Percentiles rank a stretch among this genome's conserved stretches.
phyloP scores from a whole-genome alignment of 495 filamentous ascomycete genomes.

The Penicillium simplicissimum region DNA sequence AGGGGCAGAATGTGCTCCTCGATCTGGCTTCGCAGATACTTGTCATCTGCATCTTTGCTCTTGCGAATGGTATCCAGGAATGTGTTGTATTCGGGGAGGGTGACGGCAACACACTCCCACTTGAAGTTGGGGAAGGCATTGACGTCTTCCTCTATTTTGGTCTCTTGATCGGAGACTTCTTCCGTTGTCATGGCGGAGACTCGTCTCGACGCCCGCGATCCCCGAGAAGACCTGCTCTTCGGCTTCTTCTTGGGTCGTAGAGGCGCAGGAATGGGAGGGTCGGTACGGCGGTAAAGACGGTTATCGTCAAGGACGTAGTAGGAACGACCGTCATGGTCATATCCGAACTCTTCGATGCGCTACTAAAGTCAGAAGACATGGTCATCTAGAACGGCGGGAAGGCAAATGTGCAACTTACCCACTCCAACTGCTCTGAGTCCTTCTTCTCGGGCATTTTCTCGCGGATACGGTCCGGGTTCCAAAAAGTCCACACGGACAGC shows the following conservation, averaged over 20 bases:
- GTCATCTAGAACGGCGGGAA: neutral
- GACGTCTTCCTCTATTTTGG: conserved; percentile 29
- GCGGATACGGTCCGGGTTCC: conserved; percentile 79
- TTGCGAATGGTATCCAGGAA: conserved; percentile 72
- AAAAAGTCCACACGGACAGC: conserved; percentile 86
- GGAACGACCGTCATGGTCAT: conserved; percentile 77
- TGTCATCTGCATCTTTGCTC: conserved; percentile 79
- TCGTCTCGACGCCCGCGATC: conserved; percentile 70
- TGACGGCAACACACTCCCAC: conserved; percentile 91
- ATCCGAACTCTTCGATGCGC: conserved; percentile 91
- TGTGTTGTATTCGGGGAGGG: conserved; percentile 68
- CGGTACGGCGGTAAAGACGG: conserved; percentile 81
- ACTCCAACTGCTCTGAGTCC: conserved; percentile 76
- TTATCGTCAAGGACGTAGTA: conserved; percentile 96
- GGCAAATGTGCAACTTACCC: conserved; percentile 57
- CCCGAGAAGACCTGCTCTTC: conserved; percentile 72
- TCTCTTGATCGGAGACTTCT: conserved; percentile 57
- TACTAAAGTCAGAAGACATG: conserved; percentile 37
- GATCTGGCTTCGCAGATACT: conserved; percentile 66
- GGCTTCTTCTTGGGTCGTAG: conserved; percentile 68
- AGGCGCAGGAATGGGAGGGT: conserved; percentile 59
- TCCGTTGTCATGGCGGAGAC: conserved; percentile 54
- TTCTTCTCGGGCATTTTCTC: conserved; percentile 83
- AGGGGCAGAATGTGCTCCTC: conserved; percentile 76
- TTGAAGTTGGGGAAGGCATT: conserved; percentile 48